phyloP scores from a whole-genome alignment of 371 early-diverging fungal species.

The Rhizopus sp. region DNA sequence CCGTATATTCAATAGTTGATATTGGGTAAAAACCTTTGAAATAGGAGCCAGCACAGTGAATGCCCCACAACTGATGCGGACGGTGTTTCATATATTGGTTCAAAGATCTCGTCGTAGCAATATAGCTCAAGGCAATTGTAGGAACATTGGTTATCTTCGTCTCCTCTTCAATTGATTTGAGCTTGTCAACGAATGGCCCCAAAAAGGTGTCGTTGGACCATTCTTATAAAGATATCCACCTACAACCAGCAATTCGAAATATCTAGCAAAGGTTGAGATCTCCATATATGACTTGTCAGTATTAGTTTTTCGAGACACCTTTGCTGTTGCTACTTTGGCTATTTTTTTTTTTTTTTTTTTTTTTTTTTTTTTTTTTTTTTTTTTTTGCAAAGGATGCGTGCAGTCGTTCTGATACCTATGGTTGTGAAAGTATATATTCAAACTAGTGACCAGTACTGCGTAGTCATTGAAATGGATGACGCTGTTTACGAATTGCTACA shows the following conservation, averaged over 20 bases:
- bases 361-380: too few species aligned
- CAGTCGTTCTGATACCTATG: slow-evolving; percentile 2
- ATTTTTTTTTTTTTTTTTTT: too few species aligned
- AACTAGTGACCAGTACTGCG: slow-evolving; percentile 3
- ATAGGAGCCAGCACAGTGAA: slow-evolving; percentile 1
- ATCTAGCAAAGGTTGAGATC: slow-evolving; percentile 7
- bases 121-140: neutral
- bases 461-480: slow-evolving; percentile 3
- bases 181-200: neutral
- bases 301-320: slow-evolving; percentile 4
- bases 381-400: slow-evolving; percentile 1
- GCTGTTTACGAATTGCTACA: slow-evolving; percentile 1
- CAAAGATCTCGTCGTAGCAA: neutral
- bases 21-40: neutral
- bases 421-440: slow-evolving; percentile 5
- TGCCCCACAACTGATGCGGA: slow-evolving; percentile 1
- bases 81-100: neutral
- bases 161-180: slow-evolving; percentile 2
- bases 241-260: slow-evolving; percentile 5
- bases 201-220: slow-evolving; percentile 3
- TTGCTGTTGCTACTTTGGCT: slow-evolving; percentile 4
- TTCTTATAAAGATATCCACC: slow-evolving; percentile 3
- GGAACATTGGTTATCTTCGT: neutral
- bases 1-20: neutral
- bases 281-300: slow-evolving; percentile 5